A percentile compares a stretch with the other conserved stretches of the same genome.
Evolutionary conservation across 345 rosid genomes (phyloP).

Genomic region (Rhodamnia rubescens): DNA sequence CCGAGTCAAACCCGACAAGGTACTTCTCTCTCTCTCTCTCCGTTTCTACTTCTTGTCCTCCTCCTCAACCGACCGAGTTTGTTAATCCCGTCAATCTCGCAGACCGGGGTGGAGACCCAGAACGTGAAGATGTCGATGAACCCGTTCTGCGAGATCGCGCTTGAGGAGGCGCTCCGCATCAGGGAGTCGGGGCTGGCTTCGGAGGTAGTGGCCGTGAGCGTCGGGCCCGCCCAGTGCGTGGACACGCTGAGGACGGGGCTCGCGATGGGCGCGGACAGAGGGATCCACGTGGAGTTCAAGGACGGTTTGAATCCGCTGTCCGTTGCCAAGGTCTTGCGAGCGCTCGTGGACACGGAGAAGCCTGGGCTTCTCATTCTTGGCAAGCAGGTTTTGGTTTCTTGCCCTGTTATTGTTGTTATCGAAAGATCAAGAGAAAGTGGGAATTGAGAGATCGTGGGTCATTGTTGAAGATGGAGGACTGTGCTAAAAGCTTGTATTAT

Average conservation of each 20-base stretch:
- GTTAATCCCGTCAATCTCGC: not conserved
- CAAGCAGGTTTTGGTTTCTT: slow-evolving; percentile 43
- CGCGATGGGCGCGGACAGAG: slow-evolving; percentile 97
- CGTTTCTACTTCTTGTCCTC: not conserved
- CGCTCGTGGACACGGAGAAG: slow-evolving; percentile 61
- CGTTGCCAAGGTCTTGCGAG: slow-evolving; percentile 73
- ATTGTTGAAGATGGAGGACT: not conserved
- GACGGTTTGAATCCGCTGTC: slow-evolving; percentile 44
- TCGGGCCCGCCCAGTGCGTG: slow-evolving; percentile 62
- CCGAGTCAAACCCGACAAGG: slow-evolving; percentile 93
- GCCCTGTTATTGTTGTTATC: not conserved
- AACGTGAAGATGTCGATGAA: slow-evolving; percentile 99
- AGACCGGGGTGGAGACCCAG: slow-evolving; percentile 88
- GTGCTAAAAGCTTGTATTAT: fast-evolving
- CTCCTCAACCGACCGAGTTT: not conserved
- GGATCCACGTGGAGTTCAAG: slow-evolving; percentile 55
- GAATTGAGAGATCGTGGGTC: not conserved
- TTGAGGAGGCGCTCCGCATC: slow-evolving; percentile 83
- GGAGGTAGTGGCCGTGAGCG: slow-evolving; percentile 71
- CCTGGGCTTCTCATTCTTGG: slow-evolving; percentile 78
- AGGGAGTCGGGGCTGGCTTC: slow-evolving; percentile 75
- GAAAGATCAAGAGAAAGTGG: not conserved
- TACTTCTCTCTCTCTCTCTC: not conserved
- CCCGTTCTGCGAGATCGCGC: slow-evolving; percentile 91
- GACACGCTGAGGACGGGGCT: slow-evolving; percentile 89